Evolutionary conservation across 2,329 filamentous ascomycete genomes (phyloP).

Genomic region (Helotiales sp.): DNA sequence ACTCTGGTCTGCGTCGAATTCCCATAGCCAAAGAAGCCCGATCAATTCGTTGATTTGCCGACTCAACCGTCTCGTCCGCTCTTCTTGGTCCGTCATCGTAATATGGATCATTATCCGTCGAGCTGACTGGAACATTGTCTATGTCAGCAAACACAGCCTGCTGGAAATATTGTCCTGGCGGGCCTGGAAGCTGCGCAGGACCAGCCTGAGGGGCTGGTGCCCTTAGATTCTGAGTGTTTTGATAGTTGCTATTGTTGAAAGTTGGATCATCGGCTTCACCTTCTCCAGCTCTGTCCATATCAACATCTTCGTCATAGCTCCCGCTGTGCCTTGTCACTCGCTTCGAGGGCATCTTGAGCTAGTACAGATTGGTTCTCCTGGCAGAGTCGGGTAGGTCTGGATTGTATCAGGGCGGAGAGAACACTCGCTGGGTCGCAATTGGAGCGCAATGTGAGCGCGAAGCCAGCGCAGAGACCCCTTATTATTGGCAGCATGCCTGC

Average conservation of each 20-base stretch:
- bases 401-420: background rate
- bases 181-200: background rate
- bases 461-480: background rate
- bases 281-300: background rate
- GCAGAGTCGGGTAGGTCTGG: background rate
- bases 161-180: background rate
- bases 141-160: background rate
- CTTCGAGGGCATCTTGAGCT: background rate
- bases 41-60: background rate
- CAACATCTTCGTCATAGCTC: background rate
- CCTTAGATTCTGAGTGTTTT: background rate
- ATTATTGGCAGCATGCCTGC: background rate
- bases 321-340: background rate
- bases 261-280: background rate
- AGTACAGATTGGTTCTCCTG: background rate
- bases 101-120: background rate
- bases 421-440: background rate
- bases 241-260: too few species aligned
- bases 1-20: background rate
- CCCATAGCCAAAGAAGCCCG: background rate
- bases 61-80: background rate
- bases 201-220: background rate
- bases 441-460: background rate
- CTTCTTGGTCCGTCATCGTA: slow-evolving; percentile 2
- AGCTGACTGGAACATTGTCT: background rate